Evolutionary conservation across 2,329 filamentous ascomycete species (phyloP).

Genomic region (Fusarium nematophilum): DNA sequence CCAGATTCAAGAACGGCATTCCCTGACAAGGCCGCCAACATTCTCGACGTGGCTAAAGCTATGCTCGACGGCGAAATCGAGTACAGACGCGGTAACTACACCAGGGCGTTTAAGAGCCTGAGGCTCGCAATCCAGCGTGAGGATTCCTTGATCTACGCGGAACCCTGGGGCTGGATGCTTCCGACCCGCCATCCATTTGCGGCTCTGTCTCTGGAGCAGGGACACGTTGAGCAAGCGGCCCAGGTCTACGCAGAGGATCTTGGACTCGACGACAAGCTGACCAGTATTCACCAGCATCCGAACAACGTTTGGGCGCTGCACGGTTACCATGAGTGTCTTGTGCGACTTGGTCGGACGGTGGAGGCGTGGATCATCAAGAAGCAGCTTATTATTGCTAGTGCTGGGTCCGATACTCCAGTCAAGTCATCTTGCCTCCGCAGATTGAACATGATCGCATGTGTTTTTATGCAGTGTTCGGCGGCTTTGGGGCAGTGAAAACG

Average conservation of each 20-base stretch:
- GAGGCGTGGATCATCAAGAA: slow-evolving; percentile 2
- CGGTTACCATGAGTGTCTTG: slow-evolving; percentile 72
- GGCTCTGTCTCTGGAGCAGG: slow-evolving; percentile 73
- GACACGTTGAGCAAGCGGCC: slow-evolving; percentile 61
- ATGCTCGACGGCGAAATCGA: slow-evolving; percentile 80
- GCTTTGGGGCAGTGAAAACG: too few relatives aligned
- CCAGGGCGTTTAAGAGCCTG: slow-evolving; percentile 66
- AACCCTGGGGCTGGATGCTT: slow-evolving; percentile 82
- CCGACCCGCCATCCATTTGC: slow-evolving; percentile 74
- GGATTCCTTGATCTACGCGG: slow-evolving; percentile 71
- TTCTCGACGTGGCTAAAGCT: slow-evolving; percentile 51
- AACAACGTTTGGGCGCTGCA: slow-evolving; percentile 79
- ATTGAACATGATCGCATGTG: too few relatives aligned
- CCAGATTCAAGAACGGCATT: slow-evolving; percentile 66
- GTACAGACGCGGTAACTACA: slow-evolving; percentile 69
- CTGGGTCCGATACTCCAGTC: neutral
- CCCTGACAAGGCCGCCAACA: slow-evolving; percentile 46
- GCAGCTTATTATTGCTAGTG: slow-evolving; percentile 1
- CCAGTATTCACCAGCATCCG: slow-evolving; percentile 70
- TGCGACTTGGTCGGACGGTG: neutral
- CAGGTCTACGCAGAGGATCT: slow-evolving; percentile 68
- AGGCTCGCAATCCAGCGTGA: slow-evolving; percentile 65
- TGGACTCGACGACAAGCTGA: slow-evolving; percentile 65
- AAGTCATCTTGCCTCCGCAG: slow-evolving; percentile 13
- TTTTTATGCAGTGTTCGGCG: too few relatives aligned